phyloP scores from a whole-genome alignment of 495 filamentous ascomycete species.

The Xylaria telfairii region DNA sequence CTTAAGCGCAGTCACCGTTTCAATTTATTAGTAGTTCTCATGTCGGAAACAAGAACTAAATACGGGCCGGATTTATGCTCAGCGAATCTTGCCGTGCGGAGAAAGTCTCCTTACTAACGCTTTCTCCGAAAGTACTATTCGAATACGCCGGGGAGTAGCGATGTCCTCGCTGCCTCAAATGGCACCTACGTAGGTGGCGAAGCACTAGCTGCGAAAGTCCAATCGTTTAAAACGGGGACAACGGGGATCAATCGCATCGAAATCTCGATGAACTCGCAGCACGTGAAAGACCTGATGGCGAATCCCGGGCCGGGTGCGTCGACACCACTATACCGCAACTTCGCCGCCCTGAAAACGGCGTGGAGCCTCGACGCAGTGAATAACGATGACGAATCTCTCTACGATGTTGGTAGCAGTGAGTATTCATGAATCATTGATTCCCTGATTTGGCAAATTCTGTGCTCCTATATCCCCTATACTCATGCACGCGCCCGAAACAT shows the following conservation, averaged over 20 bases:
- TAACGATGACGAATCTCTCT: constrained; percentile 52
- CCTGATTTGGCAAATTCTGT: no score
- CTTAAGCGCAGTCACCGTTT: background rate
- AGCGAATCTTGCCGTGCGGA: background rate
- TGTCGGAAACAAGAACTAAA: background rate
- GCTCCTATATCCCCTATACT: no score
- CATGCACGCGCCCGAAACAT: no score
- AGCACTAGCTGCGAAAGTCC: constrained; percentile 46
- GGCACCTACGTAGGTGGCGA: constrained; percentile 47
- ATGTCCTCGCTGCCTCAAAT: constrained; percentile 41
- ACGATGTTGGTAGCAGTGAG: constrained; percentile 43
- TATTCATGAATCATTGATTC: no score
- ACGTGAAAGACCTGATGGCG: constrained; percentile 43
- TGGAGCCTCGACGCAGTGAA: constrained; percentile 53
- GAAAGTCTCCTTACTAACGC: background rate
- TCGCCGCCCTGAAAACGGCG: constrained; percentile 43
- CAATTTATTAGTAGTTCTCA: background rate
- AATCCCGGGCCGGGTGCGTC: constrained; percentile 41
- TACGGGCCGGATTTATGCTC: background rate
- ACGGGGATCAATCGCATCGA: constrained; percentile 45
- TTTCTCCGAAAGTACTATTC: constrained; percentile 43
- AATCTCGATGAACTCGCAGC: constrained; percentile 51
- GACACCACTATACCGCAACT: constrained; percentile 46
- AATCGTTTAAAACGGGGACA: constrained; percentile 44
- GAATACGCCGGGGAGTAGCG: constrained; percentile 48